Conservation (phyloP, 2,329 filamentous ascomycete species). For the Hypoxylon sp. region DNA sequence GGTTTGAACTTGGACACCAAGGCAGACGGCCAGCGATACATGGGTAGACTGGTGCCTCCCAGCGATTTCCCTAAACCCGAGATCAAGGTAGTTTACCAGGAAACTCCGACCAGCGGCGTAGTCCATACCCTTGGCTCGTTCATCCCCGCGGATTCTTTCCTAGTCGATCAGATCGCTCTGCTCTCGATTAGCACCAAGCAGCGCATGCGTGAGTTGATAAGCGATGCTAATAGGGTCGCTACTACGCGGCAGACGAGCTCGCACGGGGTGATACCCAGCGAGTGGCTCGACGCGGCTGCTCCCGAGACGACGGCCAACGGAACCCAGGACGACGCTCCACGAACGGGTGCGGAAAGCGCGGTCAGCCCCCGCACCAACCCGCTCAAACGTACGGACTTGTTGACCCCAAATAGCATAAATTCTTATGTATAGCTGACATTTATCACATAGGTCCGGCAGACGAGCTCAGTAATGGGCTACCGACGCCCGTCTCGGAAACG, state of each 20-base stretch:
- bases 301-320: conserved; percentile 48
- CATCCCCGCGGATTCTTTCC: conserved; percentile 75
- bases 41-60: conserved; percentile 59
- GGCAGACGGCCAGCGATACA: conserved; percentile 46
- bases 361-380: conserved; percentile 62
- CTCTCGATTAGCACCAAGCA: conserved; percentile 85
- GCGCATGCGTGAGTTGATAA: conserved; percentile 75
- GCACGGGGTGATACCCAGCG: conserved; percentile 78
- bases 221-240: conserved; percentile 77
- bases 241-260: conserved; percentile 77
- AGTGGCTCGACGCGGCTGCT: conserved; percentile 76
- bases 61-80: conserved; percentile 59
- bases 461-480: conserved; percentile 52
- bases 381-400: conserved; percentile 64
- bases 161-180: conserved; percentile 84
- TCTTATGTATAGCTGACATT: conserved; percentile 47
- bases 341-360: conserved; percentile 52
- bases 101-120: conserved; percentile 67
- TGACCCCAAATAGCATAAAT: conserved; percentile 8
- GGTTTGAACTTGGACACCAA: conserved; percentile 64
- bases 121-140: conserved; percentile 72
- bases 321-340: conserved; percentile 37
- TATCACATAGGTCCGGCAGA: conserved; percentile 49
- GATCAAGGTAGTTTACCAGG: conserved; percentile 62
- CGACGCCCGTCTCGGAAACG: conserved; percentile 57